A percentile compares a stretch with the other conserved stretches of the same genome.
Evolutionary conservation across 1,139 yeast species (phyloP).

Genomic region (Saccharomyces hybrid): DNA sequence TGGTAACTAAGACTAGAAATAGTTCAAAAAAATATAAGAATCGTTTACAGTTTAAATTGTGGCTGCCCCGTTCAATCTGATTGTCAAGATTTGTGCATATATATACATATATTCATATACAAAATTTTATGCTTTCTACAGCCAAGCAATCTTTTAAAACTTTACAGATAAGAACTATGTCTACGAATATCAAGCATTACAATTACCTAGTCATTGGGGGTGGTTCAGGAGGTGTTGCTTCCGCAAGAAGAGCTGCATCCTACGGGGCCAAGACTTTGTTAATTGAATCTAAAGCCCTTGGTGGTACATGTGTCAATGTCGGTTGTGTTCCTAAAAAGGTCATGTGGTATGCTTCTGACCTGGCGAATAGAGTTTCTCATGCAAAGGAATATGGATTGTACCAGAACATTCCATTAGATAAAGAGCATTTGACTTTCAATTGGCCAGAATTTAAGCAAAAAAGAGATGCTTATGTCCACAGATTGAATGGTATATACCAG

Average conservation of each 20-base stretch:
- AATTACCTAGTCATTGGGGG: constrained; percentile 80
- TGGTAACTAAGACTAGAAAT: neutral
- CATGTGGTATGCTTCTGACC: constrained; percentile 95
- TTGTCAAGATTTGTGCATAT: no score
- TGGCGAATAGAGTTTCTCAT: constrained; percentile 65
- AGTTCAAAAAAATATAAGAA: neutral
- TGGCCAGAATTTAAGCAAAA: constrained; percentile 76
- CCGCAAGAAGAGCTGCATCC: constrained; percentile 92
- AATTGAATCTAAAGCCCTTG: constrained; percentile 73
- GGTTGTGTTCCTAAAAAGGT: constrained; percentile 99
- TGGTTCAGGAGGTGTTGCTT: constrained; percentile 99
- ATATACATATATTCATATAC: neutral
- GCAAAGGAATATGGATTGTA: constrained; percentile 77
- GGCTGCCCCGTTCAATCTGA: no score
- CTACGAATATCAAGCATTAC: constrained; percentile 8
- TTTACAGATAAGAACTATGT: constrained; percentile 7
- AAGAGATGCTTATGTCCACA: constrained; percentile 81
- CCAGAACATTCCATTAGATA: constrained; percentile 46
- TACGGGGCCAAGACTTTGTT: constrained; percentile 84
- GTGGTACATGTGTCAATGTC: constrained; percentile 98
- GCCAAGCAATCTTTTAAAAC: constrained; percentile 1
- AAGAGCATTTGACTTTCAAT: constrained; percentile 46
- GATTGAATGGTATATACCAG: constrained; percentile 90
- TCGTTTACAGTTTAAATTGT: neutral
- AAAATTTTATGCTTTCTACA: neutral